Conservation (phyloP, 2,329 filamentous ascomycete species). For the Penicillium aurantiogriseum region DNA sequence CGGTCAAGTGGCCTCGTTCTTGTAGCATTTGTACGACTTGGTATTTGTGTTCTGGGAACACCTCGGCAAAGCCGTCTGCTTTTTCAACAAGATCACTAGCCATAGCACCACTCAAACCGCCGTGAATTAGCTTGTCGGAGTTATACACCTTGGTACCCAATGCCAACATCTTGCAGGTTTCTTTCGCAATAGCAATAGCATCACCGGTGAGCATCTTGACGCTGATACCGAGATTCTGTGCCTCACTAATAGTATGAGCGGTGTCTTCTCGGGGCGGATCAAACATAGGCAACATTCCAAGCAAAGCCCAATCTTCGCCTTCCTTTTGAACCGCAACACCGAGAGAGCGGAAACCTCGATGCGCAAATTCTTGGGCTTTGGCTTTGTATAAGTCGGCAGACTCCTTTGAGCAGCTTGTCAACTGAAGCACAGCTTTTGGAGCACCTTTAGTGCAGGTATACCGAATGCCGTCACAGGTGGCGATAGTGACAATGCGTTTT, state of each 20-base stretch:
- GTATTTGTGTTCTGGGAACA: constrained; percentile 74
- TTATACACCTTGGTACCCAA: constrained; percentile 79
- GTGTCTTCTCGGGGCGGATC: constrained; percentile 77
- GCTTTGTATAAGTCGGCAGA: constrained; percentile 65
- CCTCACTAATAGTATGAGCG: constrained; percentile 73
- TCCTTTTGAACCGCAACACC: constrained; percentile 77
- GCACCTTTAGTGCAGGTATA: constrained; percentile 77
- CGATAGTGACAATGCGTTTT: constrained; percentile 72
- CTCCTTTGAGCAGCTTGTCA: constrained; percentile 66
- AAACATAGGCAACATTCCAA: constrained; percentile 78
- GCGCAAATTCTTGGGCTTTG: constrained; percentile 72
- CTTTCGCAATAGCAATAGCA: constrained; percentile 75
- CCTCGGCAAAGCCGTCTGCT: constrained; percentile 71
- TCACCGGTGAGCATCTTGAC: constrained; percentile 83
- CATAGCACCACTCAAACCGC: constrained; percentile 68
- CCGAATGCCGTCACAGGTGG: constrained; percentile 64
- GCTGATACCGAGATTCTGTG: constrained; percentile 70
- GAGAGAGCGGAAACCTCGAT: constrained; percentile 74
- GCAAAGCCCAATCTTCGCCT: constrained; percentile 68
- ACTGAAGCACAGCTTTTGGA: constrained; percentile 69
- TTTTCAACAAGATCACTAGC: constrained; percentile 74
- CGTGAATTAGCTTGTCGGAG: constrained; percentile 73
- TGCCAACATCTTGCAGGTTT: constrained; percentile 78
- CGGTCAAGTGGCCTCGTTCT: constrained; percentile 68
- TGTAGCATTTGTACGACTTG: constrained; percentile 74